phyloP scores from a whole-genome alignment of 441 rosid species.

The Iberis amara region DNA sequence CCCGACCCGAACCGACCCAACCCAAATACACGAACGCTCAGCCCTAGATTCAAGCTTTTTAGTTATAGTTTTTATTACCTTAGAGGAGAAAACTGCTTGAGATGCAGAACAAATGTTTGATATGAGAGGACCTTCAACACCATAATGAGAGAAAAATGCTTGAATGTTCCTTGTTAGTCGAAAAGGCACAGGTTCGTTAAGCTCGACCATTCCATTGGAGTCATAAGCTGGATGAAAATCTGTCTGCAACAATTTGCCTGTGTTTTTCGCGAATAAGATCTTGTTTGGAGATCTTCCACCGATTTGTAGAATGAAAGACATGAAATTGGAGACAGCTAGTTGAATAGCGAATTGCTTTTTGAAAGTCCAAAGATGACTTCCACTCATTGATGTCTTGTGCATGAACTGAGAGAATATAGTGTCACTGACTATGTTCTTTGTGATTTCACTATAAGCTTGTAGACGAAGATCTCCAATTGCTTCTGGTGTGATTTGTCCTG shows the following conservation, averaged over 20 bases:
- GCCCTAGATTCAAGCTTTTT: too few relatives aligned
- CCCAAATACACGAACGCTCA: too few relatives aligned
- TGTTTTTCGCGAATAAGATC: conserved; percentile 89
- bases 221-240: conserved; percentile 99
- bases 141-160: conserved; percentile 85
- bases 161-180: conserved; percentile 95
- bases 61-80: conserved; percentile 38
- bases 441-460: conserved; percentile 78
- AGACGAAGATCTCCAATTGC: conserved; percentile 90
- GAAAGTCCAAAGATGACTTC: conserved; percentile 93
- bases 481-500: conserved; percentile 82
- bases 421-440: conserved; percentile 62
- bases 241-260: conserved; percentile 87
- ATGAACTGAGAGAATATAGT: conserved; percentile 88
- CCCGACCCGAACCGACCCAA: too few relatives aligned
- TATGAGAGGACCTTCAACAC: conserved; percentile 91
- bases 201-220: conserved; percentile 83
- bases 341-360: conserved; percentile 94
- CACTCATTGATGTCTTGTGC: conserved; percentile 79
- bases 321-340: conserved; percentile 92
- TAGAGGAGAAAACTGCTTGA: conserved; percentile 84
- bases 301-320: conserved; percentile 91
- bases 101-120: conserved; percentile 88
- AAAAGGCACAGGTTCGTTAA: conserved; percentile 90
- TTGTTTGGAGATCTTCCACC: conserved; percentile 99